A percentile compares a stretch with the other conserved stretches of the same genome.
These are phyloP conservation scores for Kodamaea leandrae DNA, from an alignment of 805 yeast genomes.

Conservation along the genomic window DNA sequence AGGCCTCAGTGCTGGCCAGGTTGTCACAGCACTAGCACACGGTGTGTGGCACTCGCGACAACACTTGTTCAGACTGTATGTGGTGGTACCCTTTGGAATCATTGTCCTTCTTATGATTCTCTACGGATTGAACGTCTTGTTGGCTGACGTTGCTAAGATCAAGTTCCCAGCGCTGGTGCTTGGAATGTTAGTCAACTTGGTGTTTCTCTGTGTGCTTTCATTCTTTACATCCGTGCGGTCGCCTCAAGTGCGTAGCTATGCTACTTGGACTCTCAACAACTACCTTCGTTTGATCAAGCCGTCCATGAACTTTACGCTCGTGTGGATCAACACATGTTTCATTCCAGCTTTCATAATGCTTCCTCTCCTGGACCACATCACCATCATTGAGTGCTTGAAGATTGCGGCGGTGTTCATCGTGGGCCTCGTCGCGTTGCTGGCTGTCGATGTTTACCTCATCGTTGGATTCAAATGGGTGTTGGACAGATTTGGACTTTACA, in stretches of 20 bases:
- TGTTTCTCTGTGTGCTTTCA: slow-evolving; percentile 41
- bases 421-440: slow-evolving; percentile 54
- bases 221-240: slow-evolving; percentile 11
- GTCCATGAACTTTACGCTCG: slow-evolving; percentile 64
- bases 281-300: slow-evolving; percentile 47
- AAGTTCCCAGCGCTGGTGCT: slow-evolving; percentile 70
- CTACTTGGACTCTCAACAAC: slow-evolving; percentile 25
- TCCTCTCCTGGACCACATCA: slow-evolving; percentile 64
- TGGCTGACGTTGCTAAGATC: slow-evolving; percentile 43
- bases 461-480: slow-evolving; percentile 10
- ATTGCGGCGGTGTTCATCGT: slow-evolving; percentile 71
- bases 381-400: slow-evolving; percentile 65
- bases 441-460: slow-evolving; percentile 38
- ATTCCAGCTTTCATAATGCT: slow-evolving; percentile 73
- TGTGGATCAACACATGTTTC: slow-evolving; percentile 79
- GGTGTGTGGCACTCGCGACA: slow-evolving; percentile 33
- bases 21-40: slow-evolving; percentile 19
- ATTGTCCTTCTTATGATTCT: slow-evolving; percentile 43
- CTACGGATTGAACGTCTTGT: slow-evolving; percentile 52
- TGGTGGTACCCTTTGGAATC: slow-evolving; percentile 50
- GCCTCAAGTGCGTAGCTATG: slow-evolving; percentile 10
- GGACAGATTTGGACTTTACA: slow-evolving; percentile 9
- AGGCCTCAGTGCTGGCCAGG: no score
- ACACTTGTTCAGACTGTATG: slow-evolving; percentile 43
- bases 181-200: slow-evolving; percentile 61